A percentile compares a stretch with the other conserved stretches of the same genome.
These are phyloP conservation scores for Trypethelium eluteriae DNA, from an alignment of 495 filamentous ascomycete genomes.

Conservation along the genomic window DNA sequence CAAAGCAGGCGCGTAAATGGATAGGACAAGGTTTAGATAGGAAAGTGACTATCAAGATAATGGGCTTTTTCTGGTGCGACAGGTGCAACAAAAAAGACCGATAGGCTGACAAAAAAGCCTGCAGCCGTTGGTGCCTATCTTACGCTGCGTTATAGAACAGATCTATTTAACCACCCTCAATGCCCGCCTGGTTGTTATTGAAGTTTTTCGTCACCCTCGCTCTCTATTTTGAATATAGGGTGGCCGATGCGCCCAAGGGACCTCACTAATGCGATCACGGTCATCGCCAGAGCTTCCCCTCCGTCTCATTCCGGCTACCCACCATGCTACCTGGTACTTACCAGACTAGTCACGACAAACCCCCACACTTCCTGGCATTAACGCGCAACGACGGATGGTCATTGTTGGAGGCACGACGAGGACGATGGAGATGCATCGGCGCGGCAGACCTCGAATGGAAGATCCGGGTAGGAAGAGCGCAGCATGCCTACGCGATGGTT, in stretches of 20 bases:
- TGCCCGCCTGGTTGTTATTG: neutral
- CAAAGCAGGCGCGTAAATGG: neutral
- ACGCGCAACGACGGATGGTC: too few species aligned
- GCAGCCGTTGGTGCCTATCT: neutral
- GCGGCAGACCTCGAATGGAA: neutral
- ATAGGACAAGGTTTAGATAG: slow-evolving; percentile 4
- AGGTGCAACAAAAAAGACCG: neutral
- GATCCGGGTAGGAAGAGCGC: neutral
- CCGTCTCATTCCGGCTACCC: too few species aligned
- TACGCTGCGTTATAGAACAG: neutral
- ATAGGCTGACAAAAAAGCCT: neutral
- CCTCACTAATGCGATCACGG: too few species aligned
- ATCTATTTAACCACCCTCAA: slow-evolving; percentile 3
- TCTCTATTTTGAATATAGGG: too few species aligned
- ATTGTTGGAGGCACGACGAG: too few species aligned
- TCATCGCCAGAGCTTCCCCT: too few species aligned
- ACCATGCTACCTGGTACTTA: too few species aligned
- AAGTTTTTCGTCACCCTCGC: too few species aligned
- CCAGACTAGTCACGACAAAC: too few species aligned
- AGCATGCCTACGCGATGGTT: neutral
- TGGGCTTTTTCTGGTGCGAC: neutral
- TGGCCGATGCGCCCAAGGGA: too few species aligned
- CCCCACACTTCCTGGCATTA: too few species aligned
- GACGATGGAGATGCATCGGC: neutral
- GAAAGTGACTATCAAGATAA: slow-evolving; percentile 2